Base-by-base conservation (phyloP, 805 yeast genomes). In the Saturnispora dispora region DNA sequence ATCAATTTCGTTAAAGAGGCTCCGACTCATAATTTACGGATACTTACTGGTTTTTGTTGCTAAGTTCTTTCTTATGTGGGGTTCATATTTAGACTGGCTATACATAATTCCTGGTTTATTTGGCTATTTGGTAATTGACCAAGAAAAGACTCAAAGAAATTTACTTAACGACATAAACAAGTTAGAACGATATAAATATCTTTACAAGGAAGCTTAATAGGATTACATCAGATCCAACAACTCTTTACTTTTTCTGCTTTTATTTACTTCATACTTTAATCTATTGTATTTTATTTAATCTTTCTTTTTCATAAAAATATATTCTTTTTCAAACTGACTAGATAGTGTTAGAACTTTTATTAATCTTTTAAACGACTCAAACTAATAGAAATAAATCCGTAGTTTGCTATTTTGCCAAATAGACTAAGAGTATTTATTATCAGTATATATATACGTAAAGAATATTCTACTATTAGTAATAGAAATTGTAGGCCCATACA, bases 141-240 rank as follows among this genome's bases (percentile, higher is more conserved):
- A 56, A 25, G 43, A 57, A 10, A 49, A 47, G 9, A 65, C 63
- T 46, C 51, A 58, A 9, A 51, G 56, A 1, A 47, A 48, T 3
- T 30, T 67, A 17, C 55, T 51, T n/a, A 39, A 47, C 3, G 59
- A 58, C 18, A 53, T 67, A 15, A 23, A 47, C 1, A 32, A 57
- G 15, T 53, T 67, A 35, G 61, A 62, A 30, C 56, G 47, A 27
- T 23, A 60, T 44, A 63, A 55, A 47, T 66, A 67, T 51, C 43
- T 60, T 48, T 66, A 64, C 50, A 66, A 64, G 48, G 65, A 61
- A 28, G 71, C 68, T 25, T 66, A 59, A 59, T 9, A 0, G 10
- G 33, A 13, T 11, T 4, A 13, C 33, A 13, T 5, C 5, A 30
- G 13, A 30, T 30, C 10, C 33, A 30, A 4, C 13, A 30, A 30